These are phyloP conservation scores for Starmera pachycereana DNA, from an alignment of 805 yeast genomes.

Conservation along the genomic window DNA sequence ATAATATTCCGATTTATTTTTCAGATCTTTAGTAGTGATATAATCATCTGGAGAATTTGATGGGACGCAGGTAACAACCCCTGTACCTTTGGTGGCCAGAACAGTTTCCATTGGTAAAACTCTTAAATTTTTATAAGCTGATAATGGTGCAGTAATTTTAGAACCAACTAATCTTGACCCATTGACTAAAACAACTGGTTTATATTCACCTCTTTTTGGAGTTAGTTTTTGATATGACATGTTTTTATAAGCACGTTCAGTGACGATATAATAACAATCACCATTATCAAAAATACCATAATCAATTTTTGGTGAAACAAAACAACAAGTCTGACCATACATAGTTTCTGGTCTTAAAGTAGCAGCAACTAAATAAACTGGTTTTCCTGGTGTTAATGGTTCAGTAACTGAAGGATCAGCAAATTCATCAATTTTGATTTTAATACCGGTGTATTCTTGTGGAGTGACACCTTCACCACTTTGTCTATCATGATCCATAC, in stretches of 20 bases:
- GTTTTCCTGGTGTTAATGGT: constrained; percentile 39
- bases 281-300: constrained; percentile 91
- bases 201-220: constrained; percentile 74
- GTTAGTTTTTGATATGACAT: constrained; percentile 93
- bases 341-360: constrained; percentile 97
- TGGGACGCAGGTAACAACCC: constrained; percentile 98
- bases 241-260: constrained; percentile 94
- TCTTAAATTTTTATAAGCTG: constrained; percentile 58
- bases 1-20: constrained; percentile 85
- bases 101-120: constrained; percentile 97
- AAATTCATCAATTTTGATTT: constrained; percentile 60
- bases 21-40: constrained; percentile 75
- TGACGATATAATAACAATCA: constrained; percentile 65
- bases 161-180: constrained; percentile 82
- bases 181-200: constrained; percentile 43
- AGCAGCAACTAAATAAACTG: constrained; percentile 83
- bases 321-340: constrained; percentile 98
- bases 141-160: constrained; percentile 74
- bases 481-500: constrained; percentile 98
- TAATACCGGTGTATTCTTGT: constrained; percentile 91
- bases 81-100: constrained; percentile 92
- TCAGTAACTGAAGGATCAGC: constrained; percentile 35
- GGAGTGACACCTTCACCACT: constrained; percentile 96
- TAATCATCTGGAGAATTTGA: constrained; percentile 98
- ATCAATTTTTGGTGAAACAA: constrained; percentile 87